Base-by-base conservation (phyloP, 2,329 filamentous ascomycete genomes). In the Torrubiellomyces zombiae region DNA sequence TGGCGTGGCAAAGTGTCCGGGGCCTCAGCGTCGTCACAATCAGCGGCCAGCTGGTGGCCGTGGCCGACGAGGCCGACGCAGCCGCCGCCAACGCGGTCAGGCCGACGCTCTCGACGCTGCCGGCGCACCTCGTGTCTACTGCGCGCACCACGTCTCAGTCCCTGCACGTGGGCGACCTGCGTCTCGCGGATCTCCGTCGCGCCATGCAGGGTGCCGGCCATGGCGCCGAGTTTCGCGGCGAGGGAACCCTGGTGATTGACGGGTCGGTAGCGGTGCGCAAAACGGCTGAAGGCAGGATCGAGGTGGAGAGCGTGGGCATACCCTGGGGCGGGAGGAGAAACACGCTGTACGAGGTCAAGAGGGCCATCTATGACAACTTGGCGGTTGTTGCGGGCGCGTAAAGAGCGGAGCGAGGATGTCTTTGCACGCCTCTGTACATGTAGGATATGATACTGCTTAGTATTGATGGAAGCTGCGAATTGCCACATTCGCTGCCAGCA, bases 1-100 rank as follows among this genome's bases (percentile, higher is more conserved):
- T 98, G 31, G 81, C 80, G 43, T 95, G 89, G 89, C 89, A 95
- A 54, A 85, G 81, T 30, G 83, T 95, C 14, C 75, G 82, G 28
- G 83, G 79, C 3, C 59, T 95, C 6, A 79, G 82, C 19, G 81
- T 98, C 29, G 86, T 93, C 10, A 91, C 86, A n/a, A 63, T 98
- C 28, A 91, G 82, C 3, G 89, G 83, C 7, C 72, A 55, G 54
- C 61, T 49, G 42, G 63, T 60, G 9, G 45, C 57, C 25, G 43
- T 51, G 2, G 28, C 35, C 16, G 37, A 48, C 11, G 50, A 41
- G 15, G 44, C 32, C 24, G 45, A 38, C 7, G 25, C 69, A 63
- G 46, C 68, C 60, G 47, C 41, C 42, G 44, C 53, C 21, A 56
- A 58, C 38, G 40, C 45, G 2, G 32, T 43, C 9, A 48, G 64